These are phyloP conservation scores for Aspergillus latus DNA, from an alignment of 2,329 filamentous ascomycete species.

Conservation along the genomic window DNA sequence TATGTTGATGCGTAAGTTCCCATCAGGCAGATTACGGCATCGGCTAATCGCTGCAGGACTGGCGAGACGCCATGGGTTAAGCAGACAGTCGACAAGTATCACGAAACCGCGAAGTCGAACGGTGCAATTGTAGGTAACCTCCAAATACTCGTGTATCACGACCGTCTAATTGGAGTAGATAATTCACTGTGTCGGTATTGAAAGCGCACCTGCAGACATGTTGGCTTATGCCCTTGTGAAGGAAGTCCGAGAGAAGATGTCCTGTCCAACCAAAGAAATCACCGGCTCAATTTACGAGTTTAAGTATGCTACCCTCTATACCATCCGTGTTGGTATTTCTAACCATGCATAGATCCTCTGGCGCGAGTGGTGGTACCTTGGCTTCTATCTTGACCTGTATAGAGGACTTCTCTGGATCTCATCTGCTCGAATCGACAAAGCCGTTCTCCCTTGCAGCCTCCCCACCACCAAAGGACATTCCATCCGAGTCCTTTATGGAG, in stretches of 20 bases:
- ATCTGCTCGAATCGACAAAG: slow-evolving; percentile 49
- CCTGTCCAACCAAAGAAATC: slow-evolving; percentile 52
- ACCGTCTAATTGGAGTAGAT: slow-evolving; percentile 40
- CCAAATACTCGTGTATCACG: not conserved
- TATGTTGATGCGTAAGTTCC: slow-evolving; percentile 60
- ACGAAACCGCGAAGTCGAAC: slow-evolving; percentile 58
- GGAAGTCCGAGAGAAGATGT: slow-evolving; percentile 53
- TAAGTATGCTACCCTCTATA: slow-evolving; percentile 40
- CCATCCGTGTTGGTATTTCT: slow-evolving; percentile 6
- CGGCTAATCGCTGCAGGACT: slow-evolving; percentile 42
- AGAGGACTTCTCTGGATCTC: slow-evolving; percentile 45
- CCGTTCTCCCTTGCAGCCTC: slow-evolving; percentile 55
- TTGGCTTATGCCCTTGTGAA: slow-evolving; percentile 54
- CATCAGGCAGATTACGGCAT: not conserved
- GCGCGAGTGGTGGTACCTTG: slow-evolving; percentile 61
- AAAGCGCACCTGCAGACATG: slow-evolving; percentile 61
- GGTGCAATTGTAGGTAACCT: slow-evolving; percentile 55
- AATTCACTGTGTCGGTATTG: slow-evolving; percentile 61
- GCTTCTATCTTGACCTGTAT: slow-evolving; percentile 63
- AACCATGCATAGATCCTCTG: slow-evolving; percentile 33
- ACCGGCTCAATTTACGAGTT: slow-evolving; percentile 55
- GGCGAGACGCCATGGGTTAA: slow-evolving; percentile 65
- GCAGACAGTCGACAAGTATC: slow-evolving; percentile 62
- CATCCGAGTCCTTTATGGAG: slow-evolving; percentile 30
- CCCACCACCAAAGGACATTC: slow-evolving; percentile 34